Evolutionary conservation across 1,284 basidiomycete genomes (phyloP).

Genomic region (Malassezia pachydermatis): DNA sequence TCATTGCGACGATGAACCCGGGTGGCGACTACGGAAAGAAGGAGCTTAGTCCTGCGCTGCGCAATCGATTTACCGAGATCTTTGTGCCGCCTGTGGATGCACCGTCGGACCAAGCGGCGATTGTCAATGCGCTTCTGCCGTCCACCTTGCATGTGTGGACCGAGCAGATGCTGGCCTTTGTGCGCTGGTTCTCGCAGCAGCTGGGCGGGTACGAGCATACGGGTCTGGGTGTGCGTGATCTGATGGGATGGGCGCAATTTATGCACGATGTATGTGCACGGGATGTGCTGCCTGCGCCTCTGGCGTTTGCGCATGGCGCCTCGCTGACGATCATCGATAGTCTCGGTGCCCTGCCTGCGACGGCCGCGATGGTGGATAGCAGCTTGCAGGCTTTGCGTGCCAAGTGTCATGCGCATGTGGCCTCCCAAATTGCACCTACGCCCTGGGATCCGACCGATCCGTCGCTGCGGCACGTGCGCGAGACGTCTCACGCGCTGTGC

Average conservation of each 20-base stretch:
- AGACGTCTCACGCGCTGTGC: slow-evolving; percentile 51
- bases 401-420: slow-evolving; percentile 24
- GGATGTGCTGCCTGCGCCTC: slow-evolving; percentile 19
- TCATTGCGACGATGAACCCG: slow-evolving; percentile 98
- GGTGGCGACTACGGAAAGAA: slow-evolving; percentile 99
- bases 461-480: slow-evolving; percentile 51
- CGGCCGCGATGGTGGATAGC: slow-evolving; percentile 50
- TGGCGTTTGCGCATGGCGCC: slow-evolving; percentile 50
- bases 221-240: slow-evolving; percentile 61
- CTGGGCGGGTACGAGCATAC: slow-evolving; percentile 58
- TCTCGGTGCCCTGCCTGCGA: slow-evolving; percentile 44
- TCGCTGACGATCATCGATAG: slow-evolving; percentile 49
- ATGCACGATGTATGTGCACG: slow-evolving; percentile 58
- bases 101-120: slow-evolving; percentile 65
- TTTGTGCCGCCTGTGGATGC: slow-evolving; percentile 87
- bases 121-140: slow-evolving; percentile 65
- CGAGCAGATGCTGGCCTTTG: slow-evolving; percentile 63
- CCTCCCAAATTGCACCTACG: slow-evolving; percentile 48
- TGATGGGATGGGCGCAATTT: slow-evolving; percentile 85
- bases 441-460: slow-evolving; percentile 19
- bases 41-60: slow-evolving; percentile 87
- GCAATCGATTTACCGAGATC: slow-evolving; percentile 97
- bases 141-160: slow-evolving; percentile 58
- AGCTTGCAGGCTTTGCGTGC: slow-evolving; percentile 65
- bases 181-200: slow-evolving; percentile 64